A percentile compares a stretch with the other conserved stretches of the same genome.
These are phyloP conservation scores for Stereocaulon alpinum DNA, from an alignment of 495 filamentous ascomycete genomes.

Conservation along the genomic window DNA sequence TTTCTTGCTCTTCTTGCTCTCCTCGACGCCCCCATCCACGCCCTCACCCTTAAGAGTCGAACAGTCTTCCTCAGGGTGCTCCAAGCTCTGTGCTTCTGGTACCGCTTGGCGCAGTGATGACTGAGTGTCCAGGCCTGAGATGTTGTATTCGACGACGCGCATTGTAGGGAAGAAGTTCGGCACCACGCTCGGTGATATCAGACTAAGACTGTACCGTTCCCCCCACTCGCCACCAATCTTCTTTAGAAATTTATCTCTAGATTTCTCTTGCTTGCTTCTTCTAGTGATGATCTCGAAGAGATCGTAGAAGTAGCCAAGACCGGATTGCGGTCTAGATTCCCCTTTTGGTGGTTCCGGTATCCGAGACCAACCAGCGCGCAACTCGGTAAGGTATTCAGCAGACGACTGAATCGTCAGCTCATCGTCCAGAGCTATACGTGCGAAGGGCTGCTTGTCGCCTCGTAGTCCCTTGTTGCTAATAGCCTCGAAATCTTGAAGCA, in stretches of 20 bases:
- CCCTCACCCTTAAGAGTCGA: neutral
- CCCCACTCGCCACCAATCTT: constrained; percentile 69
- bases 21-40: neutral
- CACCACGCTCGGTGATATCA: constrained; percentile 77
- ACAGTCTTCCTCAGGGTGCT: constrained; percentile 1
- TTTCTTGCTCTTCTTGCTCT: constrained; percentile 23
- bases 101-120: neutral
- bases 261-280: constrained; percentile 39
- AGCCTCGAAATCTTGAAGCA: constrained; percentile 77
- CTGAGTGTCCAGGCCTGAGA: constrained; percentile 57
- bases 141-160: constrained; percentile 86
- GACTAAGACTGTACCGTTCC: constrained; percentile 71
- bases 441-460: constrained; percentile 22
- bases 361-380: constrained; percentile 67
- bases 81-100: neutral
- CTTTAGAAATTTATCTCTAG: constrained; percentile 44
- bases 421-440: constrained; percentile 25
- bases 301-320: constrained; percentile 5
- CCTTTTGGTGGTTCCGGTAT: constrained; percentile 48
- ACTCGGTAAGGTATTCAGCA: constrained; percentile 65
- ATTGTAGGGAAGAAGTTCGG: constrained; percentile 89
- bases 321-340: constrained; percentile 4
- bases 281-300: constrained; percentile 10
- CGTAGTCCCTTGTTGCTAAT: constrained; percentile 47
- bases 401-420: constrained; percentile 52